Evolutionary conservation across 805 yeast species (phyloP).

Genomic region (Suhomyces vadensis): DNA sequence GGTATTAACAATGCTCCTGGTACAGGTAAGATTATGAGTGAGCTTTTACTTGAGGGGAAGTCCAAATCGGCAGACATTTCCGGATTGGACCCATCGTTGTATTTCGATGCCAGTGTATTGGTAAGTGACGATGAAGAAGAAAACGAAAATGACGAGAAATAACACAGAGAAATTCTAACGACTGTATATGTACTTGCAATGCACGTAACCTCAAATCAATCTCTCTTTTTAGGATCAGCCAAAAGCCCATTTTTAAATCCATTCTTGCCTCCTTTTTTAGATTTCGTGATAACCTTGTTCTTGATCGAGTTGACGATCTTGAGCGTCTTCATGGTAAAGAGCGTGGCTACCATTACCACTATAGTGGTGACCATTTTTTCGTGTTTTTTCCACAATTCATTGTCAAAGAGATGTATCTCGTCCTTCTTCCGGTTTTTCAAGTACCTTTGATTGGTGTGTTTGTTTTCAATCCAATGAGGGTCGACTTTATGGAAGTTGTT

Average conservation of each 20-base stretch:
- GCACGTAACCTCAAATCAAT: neutral
- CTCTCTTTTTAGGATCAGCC: too few species aligned
- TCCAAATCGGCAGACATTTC: slow-evolving; percentile 74
- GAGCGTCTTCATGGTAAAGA: slow-evolving; percentile 18
- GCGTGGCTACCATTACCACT: slow-evolving; percentile 22
- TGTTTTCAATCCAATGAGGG: slow-evolving; percentile 27
- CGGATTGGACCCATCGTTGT: slow-evolving; percentile 81
- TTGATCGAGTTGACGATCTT: slow-evolving; percentile 5
- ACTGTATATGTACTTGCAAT: neutral
- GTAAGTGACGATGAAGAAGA: slow-evolving; percentile 24
- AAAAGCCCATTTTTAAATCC: neutral
- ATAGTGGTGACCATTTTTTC: slow-evolving; percentile 48
- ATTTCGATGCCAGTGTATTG: slow-evolving; percentile 71
- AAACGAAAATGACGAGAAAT: neutral
- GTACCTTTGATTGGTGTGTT: slow-evolving; percentile 33
- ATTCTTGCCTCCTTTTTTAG: neutral
- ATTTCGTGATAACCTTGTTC: neutral
- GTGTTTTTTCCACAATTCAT: slow-evolving; percentile 51
- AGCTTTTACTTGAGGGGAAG: slow-evolving; percentile 79
- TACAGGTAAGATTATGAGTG: slow-evolving; percentile 92
- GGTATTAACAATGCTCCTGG: slow-evolving; percentile 98
- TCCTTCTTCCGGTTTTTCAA: slow-evolving; percentile 30
- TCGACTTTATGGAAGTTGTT: slow-evolving; percentile 33
- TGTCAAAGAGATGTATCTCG: slow-evolving; percentile 43
- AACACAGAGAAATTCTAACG: neutral